phyloP scores from a whole-genome alignment of 2,329 filamentous ascomycete genomes.

The Alternaria sp. region DNA sequence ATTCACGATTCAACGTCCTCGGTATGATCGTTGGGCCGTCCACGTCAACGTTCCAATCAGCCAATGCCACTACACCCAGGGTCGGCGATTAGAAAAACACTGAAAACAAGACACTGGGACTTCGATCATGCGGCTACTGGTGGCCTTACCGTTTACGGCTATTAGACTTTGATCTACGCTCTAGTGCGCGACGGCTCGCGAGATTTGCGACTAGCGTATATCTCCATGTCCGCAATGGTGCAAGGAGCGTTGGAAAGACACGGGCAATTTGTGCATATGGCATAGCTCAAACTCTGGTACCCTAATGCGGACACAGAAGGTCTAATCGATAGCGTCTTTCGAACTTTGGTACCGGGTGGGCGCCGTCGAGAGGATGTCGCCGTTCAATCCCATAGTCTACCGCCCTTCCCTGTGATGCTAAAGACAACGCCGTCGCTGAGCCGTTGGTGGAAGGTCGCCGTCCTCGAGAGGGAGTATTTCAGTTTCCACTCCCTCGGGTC shows the following conservation, averaged over 20 bases:
- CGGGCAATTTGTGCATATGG: neutral
- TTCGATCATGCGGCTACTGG: conserved; percentile 11
- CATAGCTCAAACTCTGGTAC: neutral
- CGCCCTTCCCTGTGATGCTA: neutral
- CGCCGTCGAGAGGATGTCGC: conserved; percentile 4
- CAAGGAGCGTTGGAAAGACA: conserved; percentile 3
- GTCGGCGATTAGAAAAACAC: conserved; percentile 14
- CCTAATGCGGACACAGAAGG: conserved; percentile 2
- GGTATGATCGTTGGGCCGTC: neutral
- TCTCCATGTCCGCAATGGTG: conserved; percentile 5
- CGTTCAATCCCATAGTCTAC: conserved; percentile 10
- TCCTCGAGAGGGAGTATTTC: neutral
- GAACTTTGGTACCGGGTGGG: neutral
- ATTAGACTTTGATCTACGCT: conserved; percentile 15
- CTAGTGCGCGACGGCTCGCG: conserved; percentile 7
- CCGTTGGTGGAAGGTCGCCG: neutral
- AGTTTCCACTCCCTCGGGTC: conserved; percentile 4
- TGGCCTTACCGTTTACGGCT: conserved; percentile 6
- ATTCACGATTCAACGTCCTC: neutral
- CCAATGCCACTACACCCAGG: neutral
- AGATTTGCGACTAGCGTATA: conserved; percentile 12
- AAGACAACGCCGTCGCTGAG: conserved; percentile 1
- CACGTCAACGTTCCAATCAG: conserved; percentile 2
- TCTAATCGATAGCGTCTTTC: neutral
- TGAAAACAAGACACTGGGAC: neutral